These are phyloP conservation scores for Rhizopogon vulgaris DNA, from an alignment of 768 basidiomycete species.

Conservation along the genomic window DNA sequence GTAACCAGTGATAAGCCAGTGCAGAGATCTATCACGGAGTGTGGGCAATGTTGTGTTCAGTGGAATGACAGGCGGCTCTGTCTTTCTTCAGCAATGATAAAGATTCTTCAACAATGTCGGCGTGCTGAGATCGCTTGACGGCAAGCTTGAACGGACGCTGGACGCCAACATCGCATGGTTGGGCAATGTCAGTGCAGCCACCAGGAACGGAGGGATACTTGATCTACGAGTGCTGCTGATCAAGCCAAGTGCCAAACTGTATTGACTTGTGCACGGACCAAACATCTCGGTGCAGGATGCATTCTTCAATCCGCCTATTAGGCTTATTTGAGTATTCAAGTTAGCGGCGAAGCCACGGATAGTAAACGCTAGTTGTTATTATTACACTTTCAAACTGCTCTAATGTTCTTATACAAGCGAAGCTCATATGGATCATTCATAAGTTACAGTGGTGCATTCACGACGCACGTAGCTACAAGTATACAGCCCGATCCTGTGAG, in stretches of 20 bases:
- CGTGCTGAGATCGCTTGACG: background rate
- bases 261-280: background rate
- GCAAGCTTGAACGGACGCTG: background rate
- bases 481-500: no score
- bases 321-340: no score
- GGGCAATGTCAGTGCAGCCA: background rate
- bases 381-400: no score
- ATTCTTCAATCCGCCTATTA: no score
- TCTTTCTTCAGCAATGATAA: background rate
- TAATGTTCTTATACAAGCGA: no score
- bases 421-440: no score
- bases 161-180: background rate
- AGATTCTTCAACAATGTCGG: background rate
- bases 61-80: background rate
- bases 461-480: no score
- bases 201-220: background rate
- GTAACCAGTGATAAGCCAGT: no score
- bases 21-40: no score
- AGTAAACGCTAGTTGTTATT: no score
- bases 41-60: background rate
- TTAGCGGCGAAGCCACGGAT: no score
- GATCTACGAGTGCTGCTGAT: background rate
- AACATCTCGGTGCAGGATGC: background rate
- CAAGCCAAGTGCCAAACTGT: background rate
- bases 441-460: no score